Percentiles rank a stretch among this genome's conserved stretches.
Conservation (phyloP, 192 early-diverging fungal genomes). For the Backusella psychrophila region DNA sequence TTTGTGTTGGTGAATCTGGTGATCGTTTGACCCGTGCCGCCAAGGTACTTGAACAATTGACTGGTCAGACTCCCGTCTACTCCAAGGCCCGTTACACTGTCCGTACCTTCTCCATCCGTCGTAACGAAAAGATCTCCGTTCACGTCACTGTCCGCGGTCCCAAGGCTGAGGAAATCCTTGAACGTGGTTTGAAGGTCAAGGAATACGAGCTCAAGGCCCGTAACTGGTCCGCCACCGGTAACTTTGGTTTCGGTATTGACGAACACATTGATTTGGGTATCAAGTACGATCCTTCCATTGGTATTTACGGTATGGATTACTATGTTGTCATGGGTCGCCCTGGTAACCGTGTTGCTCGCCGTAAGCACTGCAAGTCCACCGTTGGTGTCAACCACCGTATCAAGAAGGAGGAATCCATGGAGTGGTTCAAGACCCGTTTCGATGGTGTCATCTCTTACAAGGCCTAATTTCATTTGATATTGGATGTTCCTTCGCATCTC, state of each 20-base stretch:
- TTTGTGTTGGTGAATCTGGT: conserved; percentile 99
- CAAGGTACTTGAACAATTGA: conserved; percentile 99
- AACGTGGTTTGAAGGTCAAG: conserved; percentile 99
- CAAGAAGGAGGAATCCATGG: conserved; percentile 89
- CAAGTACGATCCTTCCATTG: conserved; percentile 99
- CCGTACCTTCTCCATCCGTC: conserved; percentile 99
- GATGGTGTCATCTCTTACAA: conserved; percentile 68
- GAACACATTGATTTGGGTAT: conserved; percentile 99
- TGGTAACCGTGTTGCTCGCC: conserved; percentile 92
- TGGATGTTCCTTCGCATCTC: background rate
- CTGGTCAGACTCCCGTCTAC: conserved; percentile 98
- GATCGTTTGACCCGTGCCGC: conserved; percentile 99
- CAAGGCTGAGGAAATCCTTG: conserved; percentile 91
- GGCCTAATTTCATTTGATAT: conserved; percentile 50
- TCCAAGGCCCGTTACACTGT: conserved; percentile 99
- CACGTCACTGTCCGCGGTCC: conserved; percentile 97
- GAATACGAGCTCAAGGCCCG: conserved; percentile 94
- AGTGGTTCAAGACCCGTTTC: conserved; percentile 97
- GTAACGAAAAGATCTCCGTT: conserved; percentile 99
- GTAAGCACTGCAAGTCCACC: conserved; percentile 81
- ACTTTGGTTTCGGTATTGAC: conserved; percentile 99
- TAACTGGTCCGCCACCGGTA: conserved; percentile 98
- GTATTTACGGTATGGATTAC: conserved; percentile 82
- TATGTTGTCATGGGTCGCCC: conserved; percentile 95
- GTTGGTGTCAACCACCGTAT: conserved; percentile 92